Percentiles rank a stretch among this genome's conserved stretches.
Evolutionary conservation across 148 eudicot species (phyloP).

Genomic region (Cornus suecica): DNA sequence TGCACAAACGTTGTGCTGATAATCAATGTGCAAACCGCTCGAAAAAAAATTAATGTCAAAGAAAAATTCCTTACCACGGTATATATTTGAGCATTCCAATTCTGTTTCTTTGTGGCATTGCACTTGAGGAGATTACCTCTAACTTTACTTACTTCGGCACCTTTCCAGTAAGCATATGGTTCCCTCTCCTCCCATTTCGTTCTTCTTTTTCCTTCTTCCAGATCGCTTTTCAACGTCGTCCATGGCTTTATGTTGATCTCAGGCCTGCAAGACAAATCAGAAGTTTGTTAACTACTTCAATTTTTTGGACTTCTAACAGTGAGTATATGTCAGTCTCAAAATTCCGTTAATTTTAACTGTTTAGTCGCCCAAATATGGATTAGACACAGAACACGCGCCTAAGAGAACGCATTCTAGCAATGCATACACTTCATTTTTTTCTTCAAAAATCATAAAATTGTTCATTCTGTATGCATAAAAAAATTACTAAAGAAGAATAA

Average conservation of each 20-base stretch:
- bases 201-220: conserved; percentile 31
- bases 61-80: conserved; percentile 26
- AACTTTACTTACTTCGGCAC: conserved; percentile 15
- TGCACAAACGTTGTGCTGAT: too few species aligned
- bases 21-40: too few species aligned
- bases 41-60: not conserved
- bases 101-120: conserved; percentile 28
- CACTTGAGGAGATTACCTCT: conserved; percentile 31
- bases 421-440: too few species aligned
- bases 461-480: too few species aligned
- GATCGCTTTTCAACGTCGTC: conserved; percentile 25
- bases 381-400: too few species aligned
- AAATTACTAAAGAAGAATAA: too few species aligned
- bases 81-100: conserved; percentile 33
- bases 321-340: not conserved
- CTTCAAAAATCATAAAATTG: too few species aligned
- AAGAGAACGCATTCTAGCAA: too few species aligned
- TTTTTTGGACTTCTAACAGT: not conserved
- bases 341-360: too few species aligned
- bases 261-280: conserved; percentile 31
- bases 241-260: conserved; percentile 51
- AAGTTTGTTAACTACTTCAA: not conserved
- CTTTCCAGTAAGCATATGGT: conserved; percentile 60
- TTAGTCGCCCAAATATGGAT: too few species aligned
- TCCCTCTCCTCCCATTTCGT: conserved; percentile 37